These are phyloP conservation scores for Hymenoscyphus linearis DNA, from an alignment of 2,329 filamentous ascomycete genomes.

Conservation along the genomic window DNA sequence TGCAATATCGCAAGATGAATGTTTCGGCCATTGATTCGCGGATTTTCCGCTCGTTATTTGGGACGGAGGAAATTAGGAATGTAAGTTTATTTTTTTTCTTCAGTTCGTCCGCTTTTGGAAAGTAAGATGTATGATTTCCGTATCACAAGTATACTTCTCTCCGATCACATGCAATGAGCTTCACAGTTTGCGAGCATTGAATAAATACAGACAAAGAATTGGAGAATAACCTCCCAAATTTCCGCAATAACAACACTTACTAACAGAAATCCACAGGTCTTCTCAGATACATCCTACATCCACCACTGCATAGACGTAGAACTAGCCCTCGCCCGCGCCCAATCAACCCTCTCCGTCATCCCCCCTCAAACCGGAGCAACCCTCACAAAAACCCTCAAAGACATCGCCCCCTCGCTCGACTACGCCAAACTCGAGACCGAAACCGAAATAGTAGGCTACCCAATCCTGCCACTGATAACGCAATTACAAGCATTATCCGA, in stretches of 20 bases:
- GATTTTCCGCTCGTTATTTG: constrained; percentile 47
- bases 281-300: constrained; percentile 46
- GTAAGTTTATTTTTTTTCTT: constrained; percentile 4
- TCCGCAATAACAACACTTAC: background rate
- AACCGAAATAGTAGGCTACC: constrained; percentile 51
- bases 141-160: background rate
- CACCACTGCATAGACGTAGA: constrained; percentile 45
- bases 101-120: background rate
- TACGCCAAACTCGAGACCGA: constrained; percentile 37
- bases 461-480: constrained; percentile 43
- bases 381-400: constrained; percentile 30
- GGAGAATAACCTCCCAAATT: background rate
- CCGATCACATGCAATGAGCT: background rate
- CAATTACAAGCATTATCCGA: constrained; percentile 23
- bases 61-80: constrained; percentile 45
- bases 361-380: constrained; percentile 34
- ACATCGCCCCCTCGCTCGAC: constrained; percentile 35
- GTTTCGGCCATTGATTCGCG: constrained; percentile 41
- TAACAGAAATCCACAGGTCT: constrained; percentile 34
- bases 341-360: constrained; percentile 43
- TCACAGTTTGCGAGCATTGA: no score
- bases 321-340: constrained; percentile 45
- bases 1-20: constrained; percentile 12
- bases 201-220: no score
- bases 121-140: background rate